Evolutionary conservation across 805 yeast genomes (phyloP), one percentile per base, ranked within the genome.

Genomic region (Saccharomycopsis lassenensis): DNA sequence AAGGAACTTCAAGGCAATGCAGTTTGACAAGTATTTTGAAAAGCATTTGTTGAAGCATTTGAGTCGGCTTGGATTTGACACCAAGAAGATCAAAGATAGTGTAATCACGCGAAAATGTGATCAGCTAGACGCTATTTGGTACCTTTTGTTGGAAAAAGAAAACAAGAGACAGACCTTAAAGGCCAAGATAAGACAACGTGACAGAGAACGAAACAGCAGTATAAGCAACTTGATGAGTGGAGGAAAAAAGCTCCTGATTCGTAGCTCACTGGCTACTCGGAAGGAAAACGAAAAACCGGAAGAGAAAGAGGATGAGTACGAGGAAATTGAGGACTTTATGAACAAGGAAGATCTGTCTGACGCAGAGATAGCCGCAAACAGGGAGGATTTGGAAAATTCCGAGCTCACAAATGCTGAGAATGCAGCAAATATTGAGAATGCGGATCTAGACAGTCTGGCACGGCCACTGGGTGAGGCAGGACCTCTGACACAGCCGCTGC

Each of bases 21-120:
- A 43, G 18, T 43, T 43, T 22, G 30, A 20, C 11, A 30, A 35
- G 2, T 31, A 37, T 24, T 32, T 31, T 23, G 46, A 43, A 30
- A 37, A 37, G 21, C 36, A 43, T 25, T 29, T 43, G n/a, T 15
- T 40, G 7, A 43, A 43, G 24, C 45, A 43, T 21, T 32, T 43
- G 24, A 43, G 37, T 22, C 22, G 46, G 26, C 25, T 41, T 7
- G 46, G 46, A 4, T 41, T 43, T 29, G 46, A 43, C 21, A 32
- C 37, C 6, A 39, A 36, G 18, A 41, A 29, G 22, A 31, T 41
- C 7, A 35, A 39, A 24, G 42, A 37, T n/a, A 69, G 80, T 20
- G 74, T 85, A 3, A 48, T 58, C 20, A 63, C 67, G 39, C 66
- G 69, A 31, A 73, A 77, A 39, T 71, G 83, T 56, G 91, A 82